Evolutionary conservation across 768 basidiomycete species (phyloP), one percentile per base, ranked within the genome.

Genomic region (Amanita jacksonii): DNA sequence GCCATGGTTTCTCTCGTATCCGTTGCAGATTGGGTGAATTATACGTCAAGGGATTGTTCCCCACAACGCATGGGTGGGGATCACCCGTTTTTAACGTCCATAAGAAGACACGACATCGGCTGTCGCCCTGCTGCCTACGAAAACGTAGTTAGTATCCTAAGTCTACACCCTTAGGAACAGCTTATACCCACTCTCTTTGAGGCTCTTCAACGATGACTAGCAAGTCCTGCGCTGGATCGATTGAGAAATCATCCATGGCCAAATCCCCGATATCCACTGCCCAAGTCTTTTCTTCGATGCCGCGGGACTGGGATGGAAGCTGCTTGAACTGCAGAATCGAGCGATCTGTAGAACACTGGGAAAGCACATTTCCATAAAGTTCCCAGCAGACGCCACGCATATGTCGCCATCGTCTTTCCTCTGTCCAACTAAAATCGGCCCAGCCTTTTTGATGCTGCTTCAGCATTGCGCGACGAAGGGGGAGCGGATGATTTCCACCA

Each of bases 151-250:
- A 4, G 27, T 13, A 25, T 10, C 37, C n/a, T n/a, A n/a, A n/a
- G n/a, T n/a, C n/a, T n/a, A n/a, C n/a, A n/a, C n/a, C n/a, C n/a
- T n/a, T n/a, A n/a, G n/a, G n/a, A n/a, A 37, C 30, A 5, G 15
- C 51, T 44, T 36, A 28, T 39, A 34, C 20, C 23, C 38, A 24
- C 9, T n/a, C 33, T 34, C 51, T 59, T 45, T 49, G 43, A 19
- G 64, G 64, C 20, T 51, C 56, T 50, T 73, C 69, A 5, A 79
- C 57, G n/a, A 75, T 48, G 6, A 81, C 66, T 6, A 83, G 63
- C 24, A 85, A 65, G 54, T 84, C 75, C 52, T 81, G 81, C 16
- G 76, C 68, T 12, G 79, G 76, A 54, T 85, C 82, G 64, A 85
- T 70, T 6, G 65, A 66, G 49, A 79, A 79, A 51, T 81, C 79